These are phyloP conservation scores for Tilletia setariae DNA, from an alignment of 1,284 basidiomycete species.

Conservation along the genomic window DNA sequence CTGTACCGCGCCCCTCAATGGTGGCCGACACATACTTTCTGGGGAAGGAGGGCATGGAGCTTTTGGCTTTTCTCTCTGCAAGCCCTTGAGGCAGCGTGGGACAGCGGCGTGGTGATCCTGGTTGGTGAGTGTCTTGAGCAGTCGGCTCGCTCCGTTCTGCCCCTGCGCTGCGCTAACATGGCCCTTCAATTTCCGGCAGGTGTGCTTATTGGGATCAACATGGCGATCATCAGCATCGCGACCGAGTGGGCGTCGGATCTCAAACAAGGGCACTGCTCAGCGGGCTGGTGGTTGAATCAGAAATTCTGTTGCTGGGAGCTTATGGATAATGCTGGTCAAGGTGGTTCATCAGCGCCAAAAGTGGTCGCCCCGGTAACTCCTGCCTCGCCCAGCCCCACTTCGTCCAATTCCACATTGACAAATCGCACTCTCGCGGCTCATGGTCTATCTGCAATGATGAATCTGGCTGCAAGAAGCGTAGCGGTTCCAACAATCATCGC, in stretches of 20 bases:
- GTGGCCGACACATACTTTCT: conserved; percentile 28
- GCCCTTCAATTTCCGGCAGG: conserved; percentile 10
- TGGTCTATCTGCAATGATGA: conserved; percentile 62
- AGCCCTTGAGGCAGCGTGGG: conserved; percentile 36
- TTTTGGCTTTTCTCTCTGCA: conserved; percentile 35
- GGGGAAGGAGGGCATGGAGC: conserved; percentile 35
- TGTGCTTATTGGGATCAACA: conserved; percentile 77
- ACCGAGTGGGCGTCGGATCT: conserved; percentile 98
- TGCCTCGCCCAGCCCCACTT: neutral
- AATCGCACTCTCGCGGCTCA: neutral
- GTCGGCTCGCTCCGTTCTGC: conserved; percentile 1
- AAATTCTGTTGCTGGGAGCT: conserved; percentile 96
- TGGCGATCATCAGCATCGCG: conserved; percentile 88
- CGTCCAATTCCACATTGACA: neutral
- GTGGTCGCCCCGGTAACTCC: neutral
- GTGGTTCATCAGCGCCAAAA: conserved; percentile 19
- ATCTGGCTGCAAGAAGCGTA: conserved; percentile 17
- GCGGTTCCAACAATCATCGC: conserved; percentile 15
- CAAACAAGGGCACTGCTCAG: conserved; percentile 92
- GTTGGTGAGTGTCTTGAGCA: conserved; percentile 32
- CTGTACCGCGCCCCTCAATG: conserved; percentile 31
- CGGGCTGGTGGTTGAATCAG: conserved; percentile 97
- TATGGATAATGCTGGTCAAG: conserved; percentile 45
- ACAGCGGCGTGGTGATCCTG: conserved; percentile 48
- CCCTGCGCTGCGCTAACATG: conserved; percentile 2